These are phyloP conservation scores for Pterulicium gracile DNA, from an alignment of 1,284 basidiomycete species.

Conservation along the genomic window DNA sequence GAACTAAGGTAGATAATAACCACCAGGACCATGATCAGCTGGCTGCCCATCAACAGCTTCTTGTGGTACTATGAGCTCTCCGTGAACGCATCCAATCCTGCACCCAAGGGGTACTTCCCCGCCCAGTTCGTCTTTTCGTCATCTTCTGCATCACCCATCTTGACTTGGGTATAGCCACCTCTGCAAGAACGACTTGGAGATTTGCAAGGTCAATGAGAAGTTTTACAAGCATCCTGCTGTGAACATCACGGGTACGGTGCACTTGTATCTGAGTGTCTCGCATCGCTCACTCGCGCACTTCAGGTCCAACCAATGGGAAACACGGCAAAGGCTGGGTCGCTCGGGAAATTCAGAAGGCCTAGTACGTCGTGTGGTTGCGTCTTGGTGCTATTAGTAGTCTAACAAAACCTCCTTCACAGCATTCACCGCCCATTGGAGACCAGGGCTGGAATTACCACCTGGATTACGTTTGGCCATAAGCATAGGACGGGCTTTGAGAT, in stretches of 20 bases:
- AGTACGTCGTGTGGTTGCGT: neutral
- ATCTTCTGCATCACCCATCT: neutral
- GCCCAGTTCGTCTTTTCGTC: neutral
- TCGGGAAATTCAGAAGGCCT: constrained; percentile 1
- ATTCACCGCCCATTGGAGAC: constrained; percentile 15
- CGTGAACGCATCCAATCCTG: neutral
- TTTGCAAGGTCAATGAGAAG: neutral
- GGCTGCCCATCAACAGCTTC: constrained; percentile 4
- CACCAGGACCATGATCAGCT: neutral
- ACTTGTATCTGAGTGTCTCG: neutral
- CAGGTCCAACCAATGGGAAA: neutral
- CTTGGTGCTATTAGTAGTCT: neutral
- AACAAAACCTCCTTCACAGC: constrained; percentile 8
- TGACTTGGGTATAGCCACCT: neutral
- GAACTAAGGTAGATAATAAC: neutral
- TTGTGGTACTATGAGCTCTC: constrained; percentile 1
- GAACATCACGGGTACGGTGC: neutral
- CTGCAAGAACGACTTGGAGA: neutral
- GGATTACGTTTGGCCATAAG: constrained; percentile 20
- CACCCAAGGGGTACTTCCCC: constrained; percentile 1
- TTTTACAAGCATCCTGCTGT: constrained; percentile 1
- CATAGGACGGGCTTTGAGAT: constrained; percentile 19
- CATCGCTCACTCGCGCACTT: neutral
- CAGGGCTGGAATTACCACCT: constrained; percentile 18
- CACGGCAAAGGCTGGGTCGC: neutral